Evolutionary conservation across 1,284 basidiomycete species (phyloP).

Genomic region (Ganoderma meredithae): DNA sequence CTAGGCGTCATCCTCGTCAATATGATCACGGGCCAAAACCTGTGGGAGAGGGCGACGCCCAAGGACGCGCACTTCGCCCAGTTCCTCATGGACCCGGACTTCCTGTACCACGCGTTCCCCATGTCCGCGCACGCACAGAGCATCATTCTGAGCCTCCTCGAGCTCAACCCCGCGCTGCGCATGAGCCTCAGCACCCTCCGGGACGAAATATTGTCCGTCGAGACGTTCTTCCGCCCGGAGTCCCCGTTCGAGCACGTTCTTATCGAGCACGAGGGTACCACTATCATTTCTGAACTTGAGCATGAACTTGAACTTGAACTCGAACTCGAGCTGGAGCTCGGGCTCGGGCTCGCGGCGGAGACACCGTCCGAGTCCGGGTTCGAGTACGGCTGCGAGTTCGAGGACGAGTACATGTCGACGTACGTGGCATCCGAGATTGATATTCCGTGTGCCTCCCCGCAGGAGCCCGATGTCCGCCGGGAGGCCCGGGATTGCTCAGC

Average conservation of each 20-base stretch:
- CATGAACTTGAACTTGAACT: conserved; percentile 53
- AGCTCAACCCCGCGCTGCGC: conserved; percentile 55
- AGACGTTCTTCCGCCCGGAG: conserved; percentile 28
- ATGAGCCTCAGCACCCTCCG: conserved; percentile 68
- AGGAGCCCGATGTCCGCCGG: conserved; percentile 5
- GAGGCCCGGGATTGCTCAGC: conserved; percentile 4
- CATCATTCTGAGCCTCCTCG: conserved; percentile 67
- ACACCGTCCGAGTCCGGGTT: too few species aligned
- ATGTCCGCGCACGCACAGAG: conserved; percentile 56
- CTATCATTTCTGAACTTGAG: conserved; percentile 36
- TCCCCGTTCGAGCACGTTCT: not conserved
- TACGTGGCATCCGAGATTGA: not conserved
- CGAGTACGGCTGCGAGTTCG: not conserved
- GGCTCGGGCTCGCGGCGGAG: conserved; percentile 38
- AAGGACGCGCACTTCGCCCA: conserved; percentile 73
- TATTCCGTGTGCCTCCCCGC: not conserved
- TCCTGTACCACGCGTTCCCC: conserved; percentile 72
- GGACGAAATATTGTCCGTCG: conserved; percentile 19
- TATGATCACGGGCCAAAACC: conserved; percentile 85
- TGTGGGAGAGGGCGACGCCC: conserved; percentile 81
- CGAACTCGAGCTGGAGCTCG: too few species aligned
- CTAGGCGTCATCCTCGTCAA: conserved; percentile 61
- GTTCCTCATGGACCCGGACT: conserved; percentile 55
- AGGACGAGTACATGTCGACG: not conserved
- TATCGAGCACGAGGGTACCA: conserved; percentile 51